Base-by-base conservation (phyloP, 139 green algal genomes). In the Trebouxia sp. region DNA sequence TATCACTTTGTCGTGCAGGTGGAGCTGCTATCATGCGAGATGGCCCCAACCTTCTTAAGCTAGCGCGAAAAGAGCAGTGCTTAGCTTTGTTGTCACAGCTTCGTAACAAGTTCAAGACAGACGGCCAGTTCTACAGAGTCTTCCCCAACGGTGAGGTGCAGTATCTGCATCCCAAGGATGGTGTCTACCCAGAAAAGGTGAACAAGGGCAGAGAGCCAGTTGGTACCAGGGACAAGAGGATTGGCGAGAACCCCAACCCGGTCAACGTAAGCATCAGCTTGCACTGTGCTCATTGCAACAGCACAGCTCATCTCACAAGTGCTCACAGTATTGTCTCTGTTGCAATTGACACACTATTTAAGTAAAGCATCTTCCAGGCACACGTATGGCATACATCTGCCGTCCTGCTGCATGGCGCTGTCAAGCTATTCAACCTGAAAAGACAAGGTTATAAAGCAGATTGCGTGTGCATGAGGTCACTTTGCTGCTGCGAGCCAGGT, bases 21-120 rank as follows among this genome's bases (percentile, higher is more conserved):
- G 97, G 97, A 69, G 96, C 97, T 42, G 97, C 97, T 78, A 99
- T 99, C 87, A 99, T 99, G 96, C 92, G 96, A 83, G 30, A 95
- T 83, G 97, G 97, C 79, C 94, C 96, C 72, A 99, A 99, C 95
- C 90, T 99, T 75, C 91, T 99, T 20, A 99, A 99, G 94, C 91
- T 99, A n/a, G 89, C 94, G 28, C 91, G 94, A 78, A 99, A 99
- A 94, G 97, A 99, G 95, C 97, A 99, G 92, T 98, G 95, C 95
- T 85, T 99, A 66, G 95, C 96, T 0, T 87, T 99, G 45, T 90
- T 95, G 43, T 95, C 91, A 14, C 93, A 97, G 95, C 92, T 99
- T 65, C 90, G 96, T 86, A 97, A 85, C 87, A 99, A 99, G 93
- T 99, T 97, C 94, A 99, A 98, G 94, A 92, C 90, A 37, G 86